Conservation (phyloP, 768 basidiomycete genomes). For the Lentinula boryana region DNA sequence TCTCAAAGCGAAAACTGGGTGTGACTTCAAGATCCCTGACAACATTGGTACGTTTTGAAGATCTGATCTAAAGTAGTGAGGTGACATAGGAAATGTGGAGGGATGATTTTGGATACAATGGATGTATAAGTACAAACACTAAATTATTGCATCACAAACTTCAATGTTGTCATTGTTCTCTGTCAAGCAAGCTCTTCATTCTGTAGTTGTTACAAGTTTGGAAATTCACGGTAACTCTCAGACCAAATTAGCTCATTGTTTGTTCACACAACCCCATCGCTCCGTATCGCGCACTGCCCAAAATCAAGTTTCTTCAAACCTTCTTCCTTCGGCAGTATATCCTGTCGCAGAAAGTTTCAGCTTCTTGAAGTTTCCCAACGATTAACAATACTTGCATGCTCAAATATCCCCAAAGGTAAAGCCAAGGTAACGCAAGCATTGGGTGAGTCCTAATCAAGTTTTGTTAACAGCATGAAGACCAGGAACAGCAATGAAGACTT, state of each 20-base stretch:
- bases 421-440: slow-evolving; percentile 75
- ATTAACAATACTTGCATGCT: slow-evolving; percentile 38
- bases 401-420: slow-evolving; percentile 74
- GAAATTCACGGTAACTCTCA: too few species aligned
- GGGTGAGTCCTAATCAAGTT: slow-evolving; percentile 52
- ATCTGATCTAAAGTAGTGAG: neutral
- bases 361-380: neutral
- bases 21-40: slow-evolving; percentile 62
- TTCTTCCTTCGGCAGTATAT: slow-evolving; percentile 61
- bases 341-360: slow-evolving; percentile 26
- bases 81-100: too few species aligned
- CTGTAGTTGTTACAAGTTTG: too few species aligned
- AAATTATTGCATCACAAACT: neutral
- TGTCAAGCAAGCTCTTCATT: too few species aligned
- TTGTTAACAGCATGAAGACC: neutral
- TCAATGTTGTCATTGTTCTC: too few species aligned
- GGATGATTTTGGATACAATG: neutral
- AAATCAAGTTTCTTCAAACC: slow-evolving; percentile 54
- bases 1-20: slow-evolving; percentile 81
- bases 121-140: neutral
- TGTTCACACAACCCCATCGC: slow-evolving; percentile 39
- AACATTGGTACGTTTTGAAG: slow-evolving; percentile 43
- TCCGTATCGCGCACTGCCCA: slow-evolving; percentile 62
- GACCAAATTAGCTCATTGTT: too few species aligned
- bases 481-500: slow-evolving; percentile 16